These are phyloP conservation scores for Aspergillus conjunctus DNA, from an alignment of 495 filamentous ascomycete genomes.

Conservation along the genomic window DNA sequence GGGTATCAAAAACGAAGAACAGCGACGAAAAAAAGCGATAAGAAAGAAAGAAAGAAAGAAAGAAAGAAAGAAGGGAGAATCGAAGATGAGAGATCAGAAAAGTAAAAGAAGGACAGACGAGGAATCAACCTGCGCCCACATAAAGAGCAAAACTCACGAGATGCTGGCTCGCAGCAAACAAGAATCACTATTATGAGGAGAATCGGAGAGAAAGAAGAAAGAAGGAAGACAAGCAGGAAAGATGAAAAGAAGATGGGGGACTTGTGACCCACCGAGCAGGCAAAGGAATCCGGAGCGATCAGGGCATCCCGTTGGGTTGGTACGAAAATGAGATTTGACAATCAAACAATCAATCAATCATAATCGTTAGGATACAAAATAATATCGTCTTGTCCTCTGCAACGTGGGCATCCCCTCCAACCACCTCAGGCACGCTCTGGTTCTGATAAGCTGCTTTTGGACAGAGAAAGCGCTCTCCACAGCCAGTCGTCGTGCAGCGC, in stretches of 20 bases:
- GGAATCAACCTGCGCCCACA: conserved; percentile 19
- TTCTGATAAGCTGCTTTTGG: conserved; percentile 14
- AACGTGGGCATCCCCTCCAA: conserved; percentile 16
- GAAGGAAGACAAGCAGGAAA: conserved; percentile 6
- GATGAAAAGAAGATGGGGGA: conserved; percentile 5
- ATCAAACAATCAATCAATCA: too few species aligned
- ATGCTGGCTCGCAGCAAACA: conserved; percentile 16
- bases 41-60: conserved; percentile 12
- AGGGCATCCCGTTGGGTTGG: not conserved
- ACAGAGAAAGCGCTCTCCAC: conserved; percentile 1
- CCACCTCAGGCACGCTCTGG: conserved; percentile 20
- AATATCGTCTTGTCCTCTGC: conserved; percentile 3
- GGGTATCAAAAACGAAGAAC: conserved; percentile 9
- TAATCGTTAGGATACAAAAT: too few species aligned
- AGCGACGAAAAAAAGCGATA: conserved; percentile 5
- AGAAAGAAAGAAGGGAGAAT: conserved; percentile 3
- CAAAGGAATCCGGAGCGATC: not conserved
- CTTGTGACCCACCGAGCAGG: conserved; percentile 15
- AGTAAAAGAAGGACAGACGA: conserved; percentile 12
- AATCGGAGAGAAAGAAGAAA: conserved; percentile 9
- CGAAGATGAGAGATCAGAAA: conserved; percentile 5
- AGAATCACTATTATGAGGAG: conserved; percentile 7
- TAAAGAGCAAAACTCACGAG: not conserved
- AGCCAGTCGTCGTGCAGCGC: conserved; percentile 11
- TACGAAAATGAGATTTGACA: too few species aligned